Base-by-base conservation (phyloP, 176 grass and related monocot genomes). In the Bromus sterilis region DNA sequence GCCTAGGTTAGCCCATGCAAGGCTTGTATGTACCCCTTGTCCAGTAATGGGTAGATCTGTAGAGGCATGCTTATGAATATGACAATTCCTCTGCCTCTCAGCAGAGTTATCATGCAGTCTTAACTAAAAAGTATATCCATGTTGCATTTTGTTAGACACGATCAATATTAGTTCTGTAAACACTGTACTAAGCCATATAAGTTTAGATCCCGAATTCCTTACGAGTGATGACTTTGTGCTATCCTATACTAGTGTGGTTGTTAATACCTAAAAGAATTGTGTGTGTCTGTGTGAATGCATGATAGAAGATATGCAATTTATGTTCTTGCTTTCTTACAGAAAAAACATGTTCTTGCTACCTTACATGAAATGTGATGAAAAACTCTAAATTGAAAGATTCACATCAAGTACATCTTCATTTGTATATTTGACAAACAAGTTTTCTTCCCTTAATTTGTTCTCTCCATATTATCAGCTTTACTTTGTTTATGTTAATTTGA, bases 401-500 rank as follows among this genome's bases (percentile, higher is more conserved):
- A 32, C 70, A 49, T 29, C 16, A 32, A 21, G 60, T 63, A 30
- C 58, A 31, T 31, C 28, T 63, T 31, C 60, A 13, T 63, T 63
- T 70, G 23, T 6, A 42, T 14, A 72, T 73, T 49, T 46, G 29
- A 73, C 0, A 21, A 31, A 21, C 8, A 18, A 46, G 40, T 71
- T 41, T 25, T 49, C 12, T 12, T 49, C 46, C 3, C 69, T 41
- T 78, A 18, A 42, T 78, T 33, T 31, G 16, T 32, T 15, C 75
- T 85, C 57, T 72, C 2, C 33, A 76, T 42, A 57, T 23, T 77
- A 66, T 79, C 40, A n/a, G 43, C 49, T 66, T 78, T n/a, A 42
- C 25, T 59, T 40, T 55, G 0, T 73, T 3, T 34, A 88, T 73
- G 23, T 66, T 74, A 85, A 78, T 76, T 49, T 51, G 84, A 73